Base-by-base conservation (phyloP, 176 grass and related monocot species). In the Stipa capillata region DNA sequence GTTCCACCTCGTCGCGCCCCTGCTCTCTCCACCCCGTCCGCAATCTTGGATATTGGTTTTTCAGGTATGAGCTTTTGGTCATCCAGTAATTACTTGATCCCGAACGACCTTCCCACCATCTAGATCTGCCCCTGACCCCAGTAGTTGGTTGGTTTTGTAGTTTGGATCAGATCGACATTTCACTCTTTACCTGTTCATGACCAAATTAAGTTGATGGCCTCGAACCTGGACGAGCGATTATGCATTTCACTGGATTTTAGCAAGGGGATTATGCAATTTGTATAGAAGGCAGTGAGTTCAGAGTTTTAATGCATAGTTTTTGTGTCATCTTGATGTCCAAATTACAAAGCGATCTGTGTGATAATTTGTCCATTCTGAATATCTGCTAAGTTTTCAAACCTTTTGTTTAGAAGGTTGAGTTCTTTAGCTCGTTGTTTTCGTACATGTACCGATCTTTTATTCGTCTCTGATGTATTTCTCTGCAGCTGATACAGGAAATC, bases 401-500 rank as follows among this genome's bases (percentile, higher is more conserved):
- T 4, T 62, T 18, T 34, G 25, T n/a, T n/a, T 62, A 62, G 6
- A 20, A 62, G 59, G 59, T 34, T 20, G 16, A 18, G 16, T 35
- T 34, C 34, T 57, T 62, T 62, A 66, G 28, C 50, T 65, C 56
- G 1, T 47, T 17, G 0, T 3, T 1, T 28, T 55, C 57, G 47
- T 77, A 18, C 60, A 69, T 9, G 39, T 67, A 27, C 45, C 1
- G 68, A 57, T 20, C 4, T 60, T 74, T 58, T 76, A 25, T 34
- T 33, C 13, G 8, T 1, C 35, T 73, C 14, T 25, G 44, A 13
- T 39, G 34, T 45, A 8, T 77, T 70, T 82, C 24, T 83, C 6
- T 72, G 72, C 55, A 72, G 65, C 32, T 84, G 5, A 74, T 69
- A 69, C 34, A 37, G 20, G 42, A 69, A 59, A 35, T 53, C 67